Base-by-base conservation (phyloP, 192 early-diverging fungal species). In the Linnemannia schmuckeri region DNA sequence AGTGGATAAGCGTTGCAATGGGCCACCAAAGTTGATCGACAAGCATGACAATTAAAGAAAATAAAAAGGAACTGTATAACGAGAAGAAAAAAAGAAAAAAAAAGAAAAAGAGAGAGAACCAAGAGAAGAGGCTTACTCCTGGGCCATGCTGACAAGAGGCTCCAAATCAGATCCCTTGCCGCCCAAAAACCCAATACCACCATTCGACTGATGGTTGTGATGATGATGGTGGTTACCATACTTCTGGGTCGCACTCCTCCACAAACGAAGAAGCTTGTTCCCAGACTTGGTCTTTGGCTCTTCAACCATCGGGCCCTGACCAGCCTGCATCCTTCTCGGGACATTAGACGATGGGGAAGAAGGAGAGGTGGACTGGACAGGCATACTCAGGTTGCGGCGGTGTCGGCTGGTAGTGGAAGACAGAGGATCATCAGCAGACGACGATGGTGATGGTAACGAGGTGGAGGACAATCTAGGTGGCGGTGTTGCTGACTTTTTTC, bases 161-260 rank as follows among this genome's bases (percentile, higher is more conserved):
- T 80, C 78, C 40, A 71, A 55, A 61, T 72, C 78, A 20, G 74
- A 75, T 4, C 74, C 74, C 27, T 37, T 42, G 6, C 30, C 35
- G 17, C 49, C 30, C 78, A 80, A 37, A 4, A 66, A 66, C 5
- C 72, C 74, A 17, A 63, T 13, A 52, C 80, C 46, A 70, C 47
- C 66, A 33, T 27, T 10, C 27, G 49, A 1, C 33, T 55, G 35
- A 15, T 46, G 74, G 17, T 40, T 44, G 7, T 13, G 27, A 10
- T 41, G 42, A 35, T 55, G 49, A 17, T 75, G 40, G 41, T 47
- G 24, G 30, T 57, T 17, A 33, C 55, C 27, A 52, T 63, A 71
- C 46, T 54, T 72, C 10, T 85, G 83, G 9, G 83, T 54, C 52
- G 80, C 63, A n/a, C 41, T 76, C 57, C 52, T 85, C 83, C 83